A percentile compares a stretch with the other conserved stretches of the same genome.
Conservation (phyloP, 805 yeast species). For the Wickerhamomyces bovis region DNA sequence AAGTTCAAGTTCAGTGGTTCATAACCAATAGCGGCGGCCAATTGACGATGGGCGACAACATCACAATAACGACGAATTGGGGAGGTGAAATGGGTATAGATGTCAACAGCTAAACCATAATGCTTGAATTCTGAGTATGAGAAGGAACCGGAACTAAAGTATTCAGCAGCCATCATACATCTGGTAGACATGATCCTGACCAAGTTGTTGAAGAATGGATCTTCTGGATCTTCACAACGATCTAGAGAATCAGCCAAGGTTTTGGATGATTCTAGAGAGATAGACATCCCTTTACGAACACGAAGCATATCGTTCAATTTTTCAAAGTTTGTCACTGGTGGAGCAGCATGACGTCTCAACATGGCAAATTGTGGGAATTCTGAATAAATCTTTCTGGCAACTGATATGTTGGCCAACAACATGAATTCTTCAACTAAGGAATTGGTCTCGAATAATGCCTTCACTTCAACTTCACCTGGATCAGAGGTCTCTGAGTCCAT, state of each 20-base stretch:
- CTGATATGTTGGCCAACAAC: conserved; percentile 95
- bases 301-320: conserved; percentile 81
- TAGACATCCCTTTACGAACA: conserved; percentile 66
- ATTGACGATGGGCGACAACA: conserved; percentile 92
- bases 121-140: conserved; percentile 91
- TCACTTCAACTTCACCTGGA: conserved; percentile 92
- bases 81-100: conserved; percentile 96
- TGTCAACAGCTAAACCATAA: conserved; percentile 96
- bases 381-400: conserved; percentile 86
- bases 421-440: conserved; percentile 97
- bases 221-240: conserved; percentile 73
- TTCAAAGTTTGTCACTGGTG: conserved; percentile 92
- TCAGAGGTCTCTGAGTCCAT: conserved; percentile 97
- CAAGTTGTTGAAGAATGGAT: conserved; percentile 88
- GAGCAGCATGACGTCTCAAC: conserved; percentile 97
- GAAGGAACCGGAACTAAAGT: conserved; percentile 85
- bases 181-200: conserved; percentile 95
- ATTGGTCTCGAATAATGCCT: conserved; percentile 81
- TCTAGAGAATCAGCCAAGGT: conserved; percentile 93
- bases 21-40: conserved; percentile 97
- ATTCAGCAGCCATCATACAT: conserved; percentile 99
- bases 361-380: conserved; percentile 97
- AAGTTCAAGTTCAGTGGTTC: conserved; percentile 78
- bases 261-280: conserved; percentile 80
- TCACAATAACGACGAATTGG: conserved; percentile 98